Evolutionary conservation across 2,329 filamentous ascomycete genomes (phyloP).

Genomic region (Apiospora malaysiana): DNA sequence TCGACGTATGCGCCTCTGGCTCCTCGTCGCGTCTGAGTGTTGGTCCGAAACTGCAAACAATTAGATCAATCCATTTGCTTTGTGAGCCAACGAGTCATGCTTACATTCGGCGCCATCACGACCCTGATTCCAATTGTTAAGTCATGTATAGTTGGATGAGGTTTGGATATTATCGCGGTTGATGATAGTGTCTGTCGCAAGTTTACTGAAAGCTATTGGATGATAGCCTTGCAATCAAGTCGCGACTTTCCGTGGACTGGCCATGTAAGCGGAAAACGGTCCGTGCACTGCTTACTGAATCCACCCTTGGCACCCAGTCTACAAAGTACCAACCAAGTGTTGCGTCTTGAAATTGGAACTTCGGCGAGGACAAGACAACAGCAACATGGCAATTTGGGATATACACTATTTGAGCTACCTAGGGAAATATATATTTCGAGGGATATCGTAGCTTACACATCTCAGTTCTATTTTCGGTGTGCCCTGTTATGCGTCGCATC

Average conservation of each 20-base stretch:
- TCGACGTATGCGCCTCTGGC: conserved; percentile 62
- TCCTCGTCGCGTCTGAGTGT: conserved; percentile 59
- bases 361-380: no score
- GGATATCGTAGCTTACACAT: no score
- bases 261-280: not conserved
- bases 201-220: not conserved
- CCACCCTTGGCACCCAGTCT: no score
- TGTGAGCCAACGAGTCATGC: not conserved
- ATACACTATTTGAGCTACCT: no score
- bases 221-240: conserved; percentile 10
- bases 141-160: conserved; percentile 12
- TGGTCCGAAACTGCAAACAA: conserved; percentile 34
- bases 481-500: no score
- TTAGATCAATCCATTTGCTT: not conserved
- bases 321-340: no score
- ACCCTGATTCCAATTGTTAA: not conserved
- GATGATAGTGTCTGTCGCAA: conserved; percentile 6
- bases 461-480: no score
- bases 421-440: no score
- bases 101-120: conserved; percentile 18
- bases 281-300: not conserved
- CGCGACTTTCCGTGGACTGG: conserved; percentile 14
- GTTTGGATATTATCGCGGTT: not conserved
- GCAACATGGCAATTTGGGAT: no score
- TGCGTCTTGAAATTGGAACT: no score